Evolutionary conservation across 805 yeast species (phyloP), one percentile per base, ranked within the genome.

Genomic region (Soucietia sequanensis): DNA sequence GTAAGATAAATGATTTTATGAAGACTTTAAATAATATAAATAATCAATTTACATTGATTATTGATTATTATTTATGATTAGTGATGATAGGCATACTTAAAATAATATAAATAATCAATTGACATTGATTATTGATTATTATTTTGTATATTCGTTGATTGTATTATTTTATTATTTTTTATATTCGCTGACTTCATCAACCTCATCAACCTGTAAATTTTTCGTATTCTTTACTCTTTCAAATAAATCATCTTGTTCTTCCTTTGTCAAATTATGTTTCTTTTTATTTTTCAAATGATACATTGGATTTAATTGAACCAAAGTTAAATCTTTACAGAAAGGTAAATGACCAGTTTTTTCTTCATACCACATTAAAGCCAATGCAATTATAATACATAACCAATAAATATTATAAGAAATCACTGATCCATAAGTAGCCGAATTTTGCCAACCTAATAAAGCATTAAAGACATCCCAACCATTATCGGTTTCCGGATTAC

Each of bases 401-500:
- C 97, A 89, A 70, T 89, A 89, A 42, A 81, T 44, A 66, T 87
- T 87, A 70, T 89, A 90, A 26, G 89, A 77, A 31, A 90, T 64
- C 39, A 89, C 88, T 3, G 95, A 84, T 36, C 96, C 95, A 56
- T 85, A 75, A 46, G 95, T 86, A 42, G 95, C 96, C 31, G 95
- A 76, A 68, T 89, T 89, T 68, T 88, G 95, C 97, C 97, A 90
- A 42, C 97, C 97, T 43, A 89, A 68, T 36, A 89, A 60, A 19
- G 96, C 84, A 57, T 90, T 90, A 74, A 89, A 89, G 44, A 89
- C 79, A 74, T 87, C 95, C 96, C 96, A 90, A 65, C 96, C 96
- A 48, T 81, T 80, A 61, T 82, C 89, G 39, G 73, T 68, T 60
- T 82, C 89, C 27, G 96, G 96, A 65, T 87, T 88, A 70, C 96